Percentiles rank a stretch among this genome's conserved stretches.
These are phyloP conservation scores for Xylaria digitata DNA, from an alignment of 2,329 filamentous ascomycete species.

Conservation along the genomic window DNA sequence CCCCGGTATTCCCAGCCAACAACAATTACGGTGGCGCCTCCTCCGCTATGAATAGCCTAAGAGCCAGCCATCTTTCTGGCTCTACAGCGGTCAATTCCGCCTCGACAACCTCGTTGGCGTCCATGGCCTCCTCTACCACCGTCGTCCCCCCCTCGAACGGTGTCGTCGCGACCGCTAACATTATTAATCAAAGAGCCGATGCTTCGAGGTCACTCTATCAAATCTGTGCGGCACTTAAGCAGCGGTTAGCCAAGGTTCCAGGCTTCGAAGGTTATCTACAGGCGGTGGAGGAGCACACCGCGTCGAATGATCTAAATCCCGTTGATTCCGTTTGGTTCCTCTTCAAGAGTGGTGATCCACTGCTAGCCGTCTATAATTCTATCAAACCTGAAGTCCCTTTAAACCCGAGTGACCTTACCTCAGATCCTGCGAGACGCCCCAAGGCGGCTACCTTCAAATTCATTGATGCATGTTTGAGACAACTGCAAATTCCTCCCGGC, in stretches of 20 bases:
- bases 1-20: conserved; percentile 64
- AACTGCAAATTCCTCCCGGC: conserved; percentile 80
- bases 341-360: conserved; percentile 82
- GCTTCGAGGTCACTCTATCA: conserved; percentile 93
- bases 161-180: conserved; percentile 85
- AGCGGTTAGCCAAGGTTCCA: conserved; percentile 83
- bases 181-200: conserved; percentile 97
- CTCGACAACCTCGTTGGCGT: conserved; percentile 64
- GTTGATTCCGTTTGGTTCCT: conserved; percentile 93
- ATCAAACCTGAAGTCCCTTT: conserved; percentile 77
- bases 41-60: conserved; percentile 64
- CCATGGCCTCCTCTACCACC: conserved; percentile 59
- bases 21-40: conserved; percentile 58
- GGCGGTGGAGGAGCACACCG: conserved; percentile 75
- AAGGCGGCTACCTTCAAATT: conserved; percentile 95
- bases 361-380: conserved; percentile 90
- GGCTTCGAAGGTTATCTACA: conserved; percentile 81
- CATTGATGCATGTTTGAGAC: conserved; percentile 85
- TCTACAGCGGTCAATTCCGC: conserved; percentile 63
- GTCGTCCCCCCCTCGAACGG: conserved; percentile 60
- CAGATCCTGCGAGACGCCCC: conserved; percentile 76
- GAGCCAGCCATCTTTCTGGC: conserved; percentile 72
- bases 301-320: conserved; percentile 75
- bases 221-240: conserved; percentile 87
- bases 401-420: conserved; percentile 69